Evolutionary conservation across 768 basidiomycete genomes (phyloP).

Genomic region (Amanita brunnescens): DNA sequence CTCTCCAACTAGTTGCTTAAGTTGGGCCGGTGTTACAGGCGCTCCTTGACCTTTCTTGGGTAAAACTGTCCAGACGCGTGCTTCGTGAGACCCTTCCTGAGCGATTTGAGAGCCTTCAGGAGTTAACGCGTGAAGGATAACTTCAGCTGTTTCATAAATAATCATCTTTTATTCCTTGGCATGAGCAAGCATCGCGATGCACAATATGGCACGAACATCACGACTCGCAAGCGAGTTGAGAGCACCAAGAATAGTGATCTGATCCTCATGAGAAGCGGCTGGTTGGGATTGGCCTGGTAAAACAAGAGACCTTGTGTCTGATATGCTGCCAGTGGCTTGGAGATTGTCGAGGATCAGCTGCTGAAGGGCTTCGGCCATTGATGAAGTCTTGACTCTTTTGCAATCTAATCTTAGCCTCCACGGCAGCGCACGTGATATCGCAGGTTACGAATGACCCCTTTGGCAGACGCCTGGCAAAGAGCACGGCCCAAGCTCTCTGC

Average conservation of each 20-base stretch:
- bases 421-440: constrained; percentile 13
- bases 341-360: constrained; percentile 72
- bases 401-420: constrained; percentile 5
- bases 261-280: constrained; percentile 64
- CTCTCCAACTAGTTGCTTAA: constrained; percentile 74
- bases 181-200: constrained; percentile 1
- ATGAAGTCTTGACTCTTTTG: too few species aligned
- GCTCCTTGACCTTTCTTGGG: constrained; percentile 61
- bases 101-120: constrained; percentile 78
- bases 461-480: constrained; percentile 59
- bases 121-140: constrained; percentile 64
- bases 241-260: constrained; percentile 80
- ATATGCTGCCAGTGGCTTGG: constrained; percentile 42
- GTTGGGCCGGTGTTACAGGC: constrained; percentile 55
- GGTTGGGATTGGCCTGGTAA: constrained; percentile 54
- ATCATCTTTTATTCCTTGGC: constrained; percentile 62
- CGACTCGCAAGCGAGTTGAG: constrained; percentile 84
- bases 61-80: constrained; percentile 83
- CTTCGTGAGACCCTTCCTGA: constrained; percentile 86
- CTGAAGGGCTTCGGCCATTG: constrained; percentile 74
- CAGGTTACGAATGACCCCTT: constrained; percentile 16
- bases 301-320: constrained; percentile 60
- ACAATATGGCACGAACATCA: constrained; percentile 46
- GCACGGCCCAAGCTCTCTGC: constrained; percentile 47
- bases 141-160: constrained; percentile 68